Conservation (phyloP, 2,329 filamentous ascomycete species). For the Fusarium lyarnte region DNA sequence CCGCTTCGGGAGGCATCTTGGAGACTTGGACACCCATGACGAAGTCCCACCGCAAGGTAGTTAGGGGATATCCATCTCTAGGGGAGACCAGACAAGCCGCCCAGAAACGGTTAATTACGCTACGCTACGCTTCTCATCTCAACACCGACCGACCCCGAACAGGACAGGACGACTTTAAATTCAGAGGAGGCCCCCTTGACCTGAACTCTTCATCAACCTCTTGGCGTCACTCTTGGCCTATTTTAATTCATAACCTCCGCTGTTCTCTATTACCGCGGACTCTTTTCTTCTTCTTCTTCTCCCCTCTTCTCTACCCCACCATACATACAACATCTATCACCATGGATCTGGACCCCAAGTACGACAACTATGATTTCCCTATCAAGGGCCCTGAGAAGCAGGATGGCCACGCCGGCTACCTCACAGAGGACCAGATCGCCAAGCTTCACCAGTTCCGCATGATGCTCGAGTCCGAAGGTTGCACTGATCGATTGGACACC, state of each 20-base stretch:
- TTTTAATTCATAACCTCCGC: conserved; percentile 2
- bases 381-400: conserved; percentile 75
- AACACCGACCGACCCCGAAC: conserved; percentile 15
- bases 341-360: conserved; percentile 80
- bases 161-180: conserved; percentile 27
- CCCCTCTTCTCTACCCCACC: conserved; percentile 35
- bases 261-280: conserved; percentile 8
- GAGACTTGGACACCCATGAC: conserved; percentile 39
- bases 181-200: conserved; percentile 32
- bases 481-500: conserved; percentile 87
- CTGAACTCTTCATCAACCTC: conserved; percentile 16
- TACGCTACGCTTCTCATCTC: conserved; percentile 27
- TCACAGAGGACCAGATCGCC: conserved; percentile 87
- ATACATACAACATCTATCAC: conserved; percentile 37
- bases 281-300: conserved; percentile 2
- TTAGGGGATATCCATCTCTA: conserved; percentile 39
- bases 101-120: conserved; percentile 44
- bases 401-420: conserved; percentile 86
- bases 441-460: conserved; percentile 86
- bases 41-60: conserved; percentile 38
- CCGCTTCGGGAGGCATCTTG: conserved; percentile 40
- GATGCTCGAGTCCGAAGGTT: conserved; percentile 85
- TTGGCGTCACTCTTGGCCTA: conserved; percentile 11
- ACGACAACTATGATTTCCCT: conserved; percentile 96
- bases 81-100: conserved; percentile 38